phyloP scores from a whole-genome alignment of 2,329 filamentous ascomycete genomes.

The Bipolaris victoriae region DNA sequence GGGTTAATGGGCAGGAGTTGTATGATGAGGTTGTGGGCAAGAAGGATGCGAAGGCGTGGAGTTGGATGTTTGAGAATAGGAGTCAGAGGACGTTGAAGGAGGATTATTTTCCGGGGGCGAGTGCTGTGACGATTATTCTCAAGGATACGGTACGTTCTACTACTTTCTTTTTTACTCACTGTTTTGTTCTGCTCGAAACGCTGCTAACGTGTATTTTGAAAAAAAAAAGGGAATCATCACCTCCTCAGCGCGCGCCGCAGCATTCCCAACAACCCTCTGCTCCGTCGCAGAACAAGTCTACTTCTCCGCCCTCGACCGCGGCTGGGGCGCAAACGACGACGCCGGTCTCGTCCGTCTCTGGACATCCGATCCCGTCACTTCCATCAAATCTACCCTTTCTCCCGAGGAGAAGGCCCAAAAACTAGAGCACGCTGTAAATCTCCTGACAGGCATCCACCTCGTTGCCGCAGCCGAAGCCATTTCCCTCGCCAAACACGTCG shows the following conservation, averaged over 20 bases:
- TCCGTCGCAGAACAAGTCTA: slow-evolving; percentile 70
- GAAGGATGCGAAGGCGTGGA: slow-evolving; percentile 35
- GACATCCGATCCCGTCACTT: slow-evolving; percentile 48
- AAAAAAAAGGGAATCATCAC: slow-evolving; percentile 66
- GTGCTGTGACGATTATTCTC: slow-evolving; percentile 55
- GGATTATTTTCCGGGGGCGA: slow-evolving; percentile 55
- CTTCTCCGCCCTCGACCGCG: slow-evolving; percentile 64
- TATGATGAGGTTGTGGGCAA: slow-evolving; percentile 55
- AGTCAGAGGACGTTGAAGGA: slow-evolving; percentile 60
- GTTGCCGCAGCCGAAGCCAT: slow-evolving; percentile 48
- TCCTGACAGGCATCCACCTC: slow-evolving; percentile 46
- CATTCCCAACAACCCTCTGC: slow-evolving; percentile 67
- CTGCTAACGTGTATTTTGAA: slow-evolving; percentile 3
- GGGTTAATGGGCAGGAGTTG: slow-evolving; percentile 58
- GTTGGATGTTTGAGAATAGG: slow-evolving; percentile 65
- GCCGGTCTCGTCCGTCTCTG: slow-evolving; percentile 64
- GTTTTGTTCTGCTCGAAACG: neutral
- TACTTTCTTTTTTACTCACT: neutral
- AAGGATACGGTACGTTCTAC: slow-evolving; percentile 51
- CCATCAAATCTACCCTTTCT: slow-evolving; percentile 32
- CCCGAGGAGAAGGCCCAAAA: slow-evolving; percentile 37
- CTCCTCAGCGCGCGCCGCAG: slow-evolving; percentile 63
- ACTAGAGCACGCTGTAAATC: slow-evolving; percentile 45
- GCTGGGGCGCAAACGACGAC: slow-evolving; percentile 62
- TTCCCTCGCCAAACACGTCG: slow-evolving; percentile 46